phyloP scores from a whole-genome alignment of 2,329 filamentous ascomycete species.

The Trichocomaceae sp. region DNA sequence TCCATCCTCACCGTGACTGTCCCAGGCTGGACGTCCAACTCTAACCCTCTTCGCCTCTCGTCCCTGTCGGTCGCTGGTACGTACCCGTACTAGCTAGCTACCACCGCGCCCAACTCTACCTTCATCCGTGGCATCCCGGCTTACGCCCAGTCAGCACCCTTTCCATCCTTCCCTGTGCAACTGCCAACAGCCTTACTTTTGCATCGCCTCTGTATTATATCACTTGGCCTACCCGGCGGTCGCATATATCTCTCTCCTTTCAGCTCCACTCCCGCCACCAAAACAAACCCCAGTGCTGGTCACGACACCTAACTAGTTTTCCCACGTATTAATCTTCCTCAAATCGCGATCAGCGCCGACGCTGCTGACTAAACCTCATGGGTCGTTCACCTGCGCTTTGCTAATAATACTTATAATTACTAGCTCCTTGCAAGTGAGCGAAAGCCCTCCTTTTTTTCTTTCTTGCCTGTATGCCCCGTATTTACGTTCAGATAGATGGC shows the following conservation, averaged over 20 bases:
- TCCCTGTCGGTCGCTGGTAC: neutral
- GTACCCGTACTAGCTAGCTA: neutral
- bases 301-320: neutral
- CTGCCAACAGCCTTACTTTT: slow-evolving; percentile 1
- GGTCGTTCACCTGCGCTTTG: slow-evolving; percentile 3
- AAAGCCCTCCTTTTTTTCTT: neutral
- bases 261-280: neutral
- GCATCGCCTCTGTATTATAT: slow-evolving; percentile 6
- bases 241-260: neutral
- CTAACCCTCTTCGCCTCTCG: neutral
- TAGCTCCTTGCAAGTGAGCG: slow-evolving; percentile 1
- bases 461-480: neutral
- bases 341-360: neutral
- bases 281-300: slow-evolving; percentile 7
- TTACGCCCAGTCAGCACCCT: neutral
- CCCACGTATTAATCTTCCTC: neutral
- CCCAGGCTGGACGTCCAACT: slow-evolving; percentile 6
- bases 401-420: slow-evolving; percentile 1
- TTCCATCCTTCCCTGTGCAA: slow-evolving; percentile 1
- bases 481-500: slow-evolving; percentile 8
- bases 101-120: neutral
- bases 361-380: slow-evolving; percentile 11
- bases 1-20: neutral
- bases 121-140: slow-evolving; percentile 2
- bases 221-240: neutral